Evolutionary conservation across 805 yeast genomes (phyloP), one percentile per base, ranked within the genome.

Genomic region (Diddensiella caesifluorescens): DNA sequence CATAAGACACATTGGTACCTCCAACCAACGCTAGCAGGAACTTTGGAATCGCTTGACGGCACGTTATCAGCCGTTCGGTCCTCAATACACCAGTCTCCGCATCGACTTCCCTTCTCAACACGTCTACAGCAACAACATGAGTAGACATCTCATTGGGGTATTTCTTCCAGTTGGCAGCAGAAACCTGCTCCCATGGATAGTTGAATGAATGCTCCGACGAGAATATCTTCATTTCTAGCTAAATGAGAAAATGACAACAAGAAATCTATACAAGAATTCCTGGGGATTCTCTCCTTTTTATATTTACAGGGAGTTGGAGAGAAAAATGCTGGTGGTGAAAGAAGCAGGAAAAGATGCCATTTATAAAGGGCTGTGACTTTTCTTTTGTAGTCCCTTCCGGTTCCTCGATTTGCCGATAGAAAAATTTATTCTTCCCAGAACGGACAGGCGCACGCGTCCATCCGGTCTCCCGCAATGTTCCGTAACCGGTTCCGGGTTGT

Each of bases 121-220:
- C 86, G 60, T 90, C 98, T 15, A 92, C 97, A 1, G 92, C 92
- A 22, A 86, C 81, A 6, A 90, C 98, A 62, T 90, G 98, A 0
- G 95, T 75, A 5, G 95, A 80, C 45, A 81, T 71, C 53, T 88
- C 95, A 60, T 92, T 90, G n/a, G 98, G 98, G 64, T 90, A 90
- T 54, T 90, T 90, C 51, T 76, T 79, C 98, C 98, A 90, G 63
- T 89, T 88, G 39, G 97, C 97, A 1, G 95, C 88, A 0, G 95
- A 83, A 20, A 90, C 95, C 53, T 83, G 87, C 20, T 83, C 95
- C 97, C 97, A 90, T 0, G 94, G 77, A 57, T 92, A 89, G 42
- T 77, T 68, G 61, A 87, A 90, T 31, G 64, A 68, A 60, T 83
- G 90, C 15, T 70, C 63, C 29, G 83, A 74, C 31, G 76, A 77